These are phyloP conservation scores for Plectosphaerella plurivora DNA, from an alignment of 2,329 filamentous ascomycete species.

Conservation along the genomic window DNA sequence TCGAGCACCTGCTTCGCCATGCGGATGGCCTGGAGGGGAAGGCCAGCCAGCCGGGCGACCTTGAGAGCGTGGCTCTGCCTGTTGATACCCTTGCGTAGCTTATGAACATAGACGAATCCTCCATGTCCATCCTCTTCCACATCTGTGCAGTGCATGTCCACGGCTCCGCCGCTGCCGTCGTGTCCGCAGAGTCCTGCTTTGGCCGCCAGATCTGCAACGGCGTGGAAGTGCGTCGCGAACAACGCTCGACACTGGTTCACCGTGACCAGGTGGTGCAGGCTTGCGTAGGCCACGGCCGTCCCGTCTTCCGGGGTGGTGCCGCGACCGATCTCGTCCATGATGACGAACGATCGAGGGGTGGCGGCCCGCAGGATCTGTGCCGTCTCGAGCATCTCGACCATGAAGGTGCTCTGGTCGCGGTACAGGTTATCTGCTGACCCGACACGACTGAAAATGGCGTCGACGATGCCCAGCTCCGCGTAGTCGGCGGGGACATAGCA, in stretches of 20 bases:
- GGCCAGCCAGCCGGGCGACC: constrained; percentile 81
- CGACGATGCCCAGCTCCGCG: constrained; percentile 85
- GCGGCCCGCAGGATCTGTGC: constrained; percentile 83
- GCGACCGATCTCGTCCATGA: constrained; percentile 97
- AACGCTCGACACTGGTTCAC: constrained; percentile 75
- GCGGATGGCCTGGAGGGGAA: constrained; percentile 68
- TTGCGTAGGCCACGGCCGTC: constrained; percentile 83
- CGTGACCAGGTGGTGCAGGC: constrained; percentile 75
- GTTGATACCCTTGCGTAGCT: constrained; percentile 76
- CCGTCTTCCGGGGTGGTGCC: constrained; percentile 94
- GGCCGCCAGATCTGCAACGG: constrained; percentile 69
- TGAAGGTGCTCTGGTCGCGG: constrained; percentile 93
- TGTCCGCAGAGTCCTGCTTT: constrained; percentile 38
- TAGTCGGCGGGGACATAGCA: constrained; percentile 88
- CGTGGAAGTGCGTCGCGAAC: constrained; percentile 95
- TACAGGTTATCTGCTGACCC: constrained; percentile 96
- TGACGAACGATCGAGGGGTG: constrained; percentile 80
- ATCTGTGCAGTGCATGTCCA: constrained; percentile 85
- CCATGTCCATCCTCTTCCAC: constrained; percentile 67
- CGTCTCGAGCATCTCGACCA: constrained; percentile 99
- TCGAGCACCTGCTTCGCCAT: constrained; percentile 59
- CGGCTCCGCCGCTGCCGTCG: constrained; percentile 26
- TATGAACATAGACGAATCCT: constrained; percentile 84
- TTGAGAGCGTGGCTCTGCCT: constrained; percentile 86
- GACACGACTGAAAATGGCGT: constrained; percentile 90